A percentile compares a stretch with the other conserved stretches of the same genome.
Conservation (phyloP, 2,329 filamentous ascomycete species). For the Sarocladium strictum region DNA sequence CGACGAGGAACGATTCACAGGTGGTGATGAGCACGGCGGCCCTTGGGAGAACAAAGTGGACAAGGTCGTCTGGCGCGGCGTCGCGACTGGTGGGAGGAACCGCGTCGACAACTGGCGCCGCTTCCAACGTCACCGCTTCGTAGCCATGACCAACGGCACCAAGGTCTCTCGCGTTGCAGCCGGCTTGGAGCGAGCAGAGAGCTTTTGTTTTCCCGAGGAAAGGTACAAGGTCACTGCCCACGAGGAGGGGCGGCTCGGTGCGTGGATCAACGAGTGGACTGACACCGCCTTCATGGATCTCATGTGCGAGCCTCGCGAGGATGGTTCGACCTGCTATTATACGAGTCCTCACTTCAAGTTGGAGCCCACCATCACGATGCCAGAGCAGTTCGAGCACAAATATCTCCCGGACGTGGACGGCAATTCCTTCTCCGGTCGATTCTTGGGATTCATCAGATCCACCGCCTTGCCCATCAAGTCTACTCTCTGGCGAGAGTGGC, state of each 20-base stretch:
- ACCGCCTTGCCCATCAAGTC: constrained; percentile 70
- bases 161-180: constrained; percentile 44
- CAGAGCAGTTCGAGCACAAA: constrained; percentile 55
- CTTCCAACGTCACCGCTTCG: constrained; percentile 71
- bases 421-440: constrained; percentile 63
- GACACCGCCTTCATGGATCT: constrained; percentile 50
- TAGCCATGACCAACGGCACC: constrained; percentile 66
- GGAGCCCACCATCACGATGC: constrained; percentile 33
- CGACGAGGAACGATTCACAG: constrained; percentile 56
- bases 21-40: constrained; percentile 45
- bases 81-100: constrained; percentile 59
- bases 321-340: constrained; percentile 39
- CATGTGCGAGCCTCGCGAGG: constrained; percentile 37
- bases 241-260: constrained; percentile 35
- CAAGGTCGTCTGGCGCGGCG: constrained; percentile 57
- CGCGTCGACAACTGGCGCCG: constrained; percentile 58
- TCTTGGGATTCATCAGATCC: constrained; percentile 62
- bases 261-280: constrained; percentile 44
- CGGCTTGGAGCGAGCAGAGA: constrained; percentile 34
- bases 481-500: constrained; percentile 76
- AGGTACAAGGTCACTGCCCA: constrained; percentile 43
- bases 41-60: constrained; percentile 52
- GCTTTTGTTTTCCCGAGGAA: constrained; percentile 46
- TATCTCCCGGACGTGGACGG: constrained; percentile 74
- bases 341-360: constrained; percentile 39